phyloP scores from a whole-genome alignment of 345 rosid species.

The Alliaria petiolata region DNA sequence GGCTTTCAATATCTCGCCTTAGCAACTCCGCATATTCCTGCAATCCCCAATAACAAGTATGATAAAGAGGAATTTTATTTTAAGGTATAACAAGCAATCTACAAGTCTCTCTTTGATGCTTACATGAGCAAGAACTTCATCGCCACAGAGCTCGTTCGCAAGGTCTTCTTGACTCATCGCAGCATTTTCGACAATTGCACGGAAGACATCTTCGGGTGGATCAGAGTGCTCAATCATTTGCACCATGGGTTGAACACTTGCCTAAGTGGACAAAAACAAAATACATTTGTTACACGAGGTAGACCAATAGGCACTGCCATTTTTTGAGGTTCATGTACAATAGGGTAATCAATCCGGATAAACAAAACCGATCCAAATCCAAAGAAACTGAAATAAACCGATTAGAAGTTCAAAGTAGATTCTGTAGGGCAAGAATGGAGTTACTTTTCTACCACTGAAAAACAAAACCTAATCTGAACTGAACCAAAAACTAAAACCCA shows the following conservation, averaged over 20 bases:
- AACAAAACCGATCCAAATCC: not conserved
- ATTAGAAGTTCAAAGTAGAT: not conserved
- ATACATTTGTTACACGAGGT: not conserved
- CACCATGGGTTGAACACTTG: constrained; percentile 43
- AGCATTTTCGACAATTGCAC: constrained; percentile 54
- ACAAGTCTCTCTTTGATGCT: constrained; percentile 18
- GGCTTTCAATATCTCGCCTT: constrained; percentile 41
- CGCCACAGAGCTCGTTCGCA: constrained; percentile 45
- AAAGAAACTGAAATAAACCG: not conserved
- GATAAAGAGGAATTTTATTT: not conserved
- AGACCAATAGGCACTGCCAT: not conserved
- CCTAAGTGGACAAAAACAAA: constrained; percentile 25
- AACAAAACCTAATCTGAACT: not conserved
- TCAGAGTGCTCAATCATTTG: constrained; percentile 50
- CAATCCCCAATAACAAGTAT: not conserved
- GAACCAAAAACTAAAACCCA: not conserved
- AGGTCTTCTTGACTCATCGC: constrained; percentile 41
- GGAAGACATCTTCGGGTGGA: constrained; percentile 58
- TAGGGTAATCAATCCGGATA: not conserved
- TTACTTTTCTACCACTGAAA: not conserved
- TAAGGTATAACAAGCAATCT: not conserved
- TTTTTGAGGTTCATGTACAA: not conserved
- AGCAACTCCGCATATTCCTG: constrained; percentile 76
- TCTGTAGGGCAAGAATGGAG: not conserved
- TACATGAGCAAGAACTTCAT: constrained; percentile 61